Evolutionary conservation across 2,329 filamentous ascomycete species (phyloP).

Genomic region (Blastomyces parvus): DNA sequence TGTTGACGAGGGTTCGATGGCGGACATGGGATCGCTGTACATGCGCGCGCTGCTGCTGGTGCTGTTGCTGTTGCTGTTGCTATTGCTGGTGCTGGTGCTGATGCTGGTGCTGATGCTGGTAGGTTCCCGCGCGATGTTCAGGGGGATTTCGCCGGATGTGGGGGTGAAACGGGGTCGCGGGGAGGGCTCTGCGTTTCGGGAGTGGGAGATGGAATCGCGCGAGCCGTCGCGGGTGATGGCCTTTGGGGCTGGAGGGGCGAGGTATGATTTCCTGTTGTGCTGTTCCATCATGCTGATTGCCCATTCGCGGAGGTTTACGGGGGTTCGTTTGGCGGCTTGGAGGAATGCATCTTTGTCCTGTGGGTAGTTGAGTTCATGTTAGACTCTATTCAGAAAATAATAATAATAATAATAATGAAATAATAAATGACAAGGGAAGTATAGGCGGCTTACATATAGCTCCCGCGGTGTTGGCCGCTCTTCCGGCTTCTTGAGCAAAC

Average conservation of each 20-base stretch:
- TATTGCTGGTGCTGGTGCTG: too few relatives aligned
- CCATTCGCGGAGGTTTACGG: slow-evolving; percentile 89
- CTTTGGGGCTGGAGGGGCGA: slow-evolving; percentile 71
- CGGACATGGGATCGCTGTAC: slow-evolving; percentile 18
- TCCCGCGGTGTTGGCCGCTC: slow-evolving; percentile 86
- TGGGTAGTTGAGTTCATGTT: slow-evolving; percentile 13
- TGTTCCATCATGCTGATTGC: slow-evolving; percentile 87
- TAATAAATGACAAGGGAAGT: too few relatives aligned
- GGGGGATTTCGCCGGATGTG: slow-evolving; percentile 63
- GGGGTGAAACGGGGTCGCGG: slow-evolving; percentile 48
- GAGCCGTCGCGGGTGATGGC: slow-evolving; percentile 56
- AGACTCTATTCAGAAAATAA: slow-evolving; percentile 16
- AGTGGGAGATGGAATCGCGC: slow-evolving; percentile 41
- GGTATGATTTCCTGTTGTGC: slow-evolving; percentile 90
- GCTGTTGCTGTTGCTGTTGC: slow-evolving; percentile 15
- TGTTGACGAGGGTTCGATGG: slow-evolving; percentile 22
- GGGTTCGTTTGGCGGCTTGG: slow-evolving; percentile 90
- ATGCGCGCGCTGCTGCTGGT: slow-evolving; percentile 16
- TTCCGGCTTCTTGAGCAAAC: slow-evolving; percentile 79
- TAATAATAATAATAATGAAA: background rate
- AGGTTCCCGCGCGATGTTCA: slow-evolving; percentile 36
- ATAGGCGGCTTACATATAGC: slow-evolving; percentile 58
- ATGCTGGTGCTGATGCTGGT: too few relatives aligned
- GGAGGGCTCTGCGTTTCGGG: slow-evolving; percentile 25
- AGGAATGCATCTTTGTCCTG: slow-evolving; percentile 90